These are phyloP conservation scores for Nematocida sp. DNA, from an alignment of 371 early-diverging fungal genomes.

Conservation along the genomic window DNA sequence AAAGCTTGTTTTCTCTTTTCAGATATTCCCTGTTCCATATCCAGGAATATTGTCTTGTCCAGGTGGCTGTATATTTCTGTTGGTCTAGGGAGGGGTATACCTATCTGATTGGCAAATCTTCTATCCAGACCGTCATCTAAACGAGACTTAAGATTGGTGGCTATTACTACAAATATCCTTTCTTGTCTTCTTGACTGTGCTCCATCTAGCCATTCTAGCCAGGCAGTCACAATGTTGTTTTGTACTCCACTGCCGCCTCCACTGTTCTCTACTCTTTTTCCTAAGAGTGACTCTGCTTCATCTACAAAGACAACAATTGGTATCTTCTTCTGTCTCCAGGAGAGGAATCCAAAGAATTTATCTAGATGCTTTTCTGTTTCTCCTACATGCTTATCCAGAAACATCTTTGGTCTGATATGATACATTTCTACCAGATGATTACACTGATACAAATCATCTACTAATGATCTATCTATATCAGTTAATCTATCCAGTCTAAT, in stretches of 20 bases:
- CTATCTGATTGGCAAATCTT: constrained; percentile 45
- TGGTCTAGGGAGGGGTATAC: constrained; percentile 20
- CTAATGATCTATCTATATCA: not conserved
- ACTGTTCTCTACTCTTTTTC: constrained; percentile 7
- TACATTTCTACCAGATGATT: constrained; percentile 46
- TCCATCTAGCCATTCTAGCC: constrained; percentile 55
- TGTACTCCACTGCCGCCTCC: constrained; percentile 4
- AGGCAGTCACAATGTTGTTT: constrained; percentile 23
- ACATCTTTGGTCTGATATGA: constrained; percentile 36
- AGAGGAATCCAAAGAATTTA: constrained; percentile 43
- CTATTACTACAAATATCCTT: constrained; percentile 52
- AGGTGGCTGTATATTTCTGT: constrained; percentile 42
- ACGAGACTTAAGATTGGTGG: constrained; percentile 47
- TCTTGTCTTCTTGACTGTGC: not conserved
- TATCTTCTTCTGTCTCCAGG: constrained; percentile 20
- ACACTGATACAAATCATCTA: constrained; percentile 38
- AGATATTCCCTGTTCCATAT: not conserved
- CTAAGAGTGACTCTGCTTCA: constrained; percentile 58
- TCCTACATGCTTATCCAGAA: constrained; percentile 58
- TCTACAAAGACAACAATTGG: constrained; percentile 58
- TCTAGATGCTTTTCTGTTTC: constrained; percentile 50
- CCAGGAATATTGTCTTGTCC: not conserved
- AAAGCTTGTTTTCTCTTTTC: no score
- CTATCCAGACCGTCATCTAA: constrained; percentile 55
- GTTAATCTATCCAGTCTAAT: constrained; percentile 6